phyloP scores from a whole-genome alignment of 208 protist species.

The Crithidia bombi region DNA sequence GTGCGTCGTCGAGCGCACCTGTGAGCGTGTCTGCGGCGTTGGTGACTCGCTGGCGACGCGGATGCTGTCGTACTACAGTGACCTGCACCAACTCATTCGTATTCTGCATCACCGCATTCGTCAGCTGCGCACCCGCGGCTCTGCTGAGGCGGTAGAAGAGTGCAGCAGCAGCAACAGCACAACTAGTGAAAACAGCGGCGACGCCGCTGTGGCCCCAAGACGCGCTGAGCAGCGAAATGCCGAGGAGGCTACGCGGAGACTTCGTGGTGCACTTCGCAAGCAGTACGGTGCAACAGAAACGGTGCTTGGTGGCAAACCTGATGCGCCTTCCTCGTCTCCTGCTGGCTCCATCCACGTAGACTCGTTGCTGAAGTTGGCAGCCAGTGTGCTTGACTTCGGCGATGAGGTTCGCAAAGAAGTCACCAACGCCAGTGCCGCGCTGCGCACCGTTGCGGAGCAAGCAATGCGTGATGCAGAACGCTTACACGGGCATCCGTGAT shows the following conservation, averaged over 20 bases:
- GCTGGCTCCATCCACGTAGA: background rate
- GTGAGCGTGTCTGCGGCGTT: conserved; percentile 48
- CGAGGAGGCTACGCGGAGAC: background rate
- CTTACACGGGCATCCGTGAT: background rate
- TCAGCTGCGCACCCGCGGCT: conserved; percentile 6
- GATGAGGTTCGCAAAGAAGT: conserved; percentile 68
- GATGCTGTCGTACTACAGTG: conserved; percentile 57
- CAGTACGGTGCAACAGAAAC: conserved; percentile 32
- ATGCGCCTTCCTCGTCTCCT: background rate
- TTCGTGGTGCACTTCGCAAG: conserved; percentile 1
- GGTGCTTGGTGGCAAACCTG: background rate
- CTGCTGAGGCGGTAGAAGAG: background rate
- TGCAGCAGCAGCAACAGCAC: background rate
- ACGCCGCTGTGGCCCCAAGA: background rate
- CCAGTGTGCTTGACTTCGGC: conserved; percentile 78
- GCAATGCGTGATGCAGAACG: conserved; percentile 33
- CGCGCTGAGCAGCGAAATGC: background rate
- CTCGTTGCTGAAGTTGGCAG: conserved; percentile 60
- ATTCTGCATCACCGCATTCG: conserved; percentile 50
- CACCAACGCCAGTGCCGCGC: conserved; percentile 39
- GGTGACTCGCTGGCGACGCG: conserved; percentile 48
- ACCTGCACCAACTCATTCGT: conserved; percentile 67
- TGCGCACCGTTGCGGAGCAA: conserved; percentile 39
- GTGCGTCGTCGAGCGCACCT: conserved; percentile 41
- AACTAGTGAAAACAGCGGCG: conserved; percentile 8